A percentile compares a stretch with the other conserved stretches of the same genome.
phyloP scores from a whole-genome alignment of 345 rosid species.

The Hevea brasiliensis region DNA sequence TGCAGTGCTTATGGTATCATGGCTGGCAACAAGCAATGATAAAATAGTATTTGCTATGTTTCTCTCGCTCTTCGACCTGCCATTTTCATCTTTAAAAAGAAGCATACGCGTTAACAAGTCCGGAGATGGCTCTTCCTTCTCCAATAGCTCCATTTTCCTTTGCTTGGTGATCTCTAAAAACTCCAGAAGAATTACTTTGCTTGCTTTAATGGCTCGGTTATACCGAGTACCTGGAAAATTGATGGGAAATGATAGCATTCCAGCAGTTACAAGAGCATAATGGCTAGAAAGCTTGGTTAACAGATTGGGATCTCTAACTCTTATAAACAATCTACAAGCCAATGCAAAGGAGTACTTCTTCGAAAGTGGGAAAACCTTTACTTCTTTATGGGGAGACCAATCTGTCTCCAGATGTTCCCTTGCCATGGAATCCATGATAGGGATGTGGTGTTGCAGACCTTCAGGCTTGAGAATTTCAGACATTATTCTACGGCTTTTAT shows the following conservation, averaged over 20 bases:
- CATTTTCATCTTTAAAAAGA: constrained; percentile 17
- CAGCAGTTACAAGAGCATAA: constrained; percentile 23
- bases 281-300: constrained; percentile 19
- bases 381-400: constrained; percentile 25
- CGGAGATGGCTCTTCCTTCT: background rate
- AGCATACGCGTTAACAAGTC: constrained; percentile 26
- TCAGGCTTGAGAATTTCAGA: constrained; percentile 32
- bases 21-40: background rate
- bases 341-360: constrained; percentile 33
- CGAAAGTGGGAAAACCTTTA: constrained; percentile 31
- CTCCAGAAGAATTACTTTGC: constrained; percentile 16
- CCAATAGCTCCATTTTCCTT: constrained; percentile 26
- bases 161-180: constrained; percentile 15
- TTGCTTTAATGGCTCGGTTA: constrained; percentile 24
- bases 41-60: background rate
- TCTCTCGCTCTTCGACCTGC: background rate
- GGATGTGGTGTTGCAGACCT: too few species aligned
- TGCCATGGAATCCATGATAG: constrained; percentile 39
- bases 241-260: constrained; percentile 34
- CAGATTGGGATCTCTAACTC: constrained; percentile 14
- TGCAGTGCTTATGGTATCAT: constrained; percentile 7
- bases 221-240: constrained; percentile 35
- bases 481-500: constrained; percentile 12
- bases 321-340: constrained; percentile 34
- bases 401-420: constrained; percentile 24